Evolutionary conservation across 2,329 filamentous ascomycete species (phyloP), one percentile per base, ranked within the genome.

Genomic region (Botrytis hyacinthi): DNA sequence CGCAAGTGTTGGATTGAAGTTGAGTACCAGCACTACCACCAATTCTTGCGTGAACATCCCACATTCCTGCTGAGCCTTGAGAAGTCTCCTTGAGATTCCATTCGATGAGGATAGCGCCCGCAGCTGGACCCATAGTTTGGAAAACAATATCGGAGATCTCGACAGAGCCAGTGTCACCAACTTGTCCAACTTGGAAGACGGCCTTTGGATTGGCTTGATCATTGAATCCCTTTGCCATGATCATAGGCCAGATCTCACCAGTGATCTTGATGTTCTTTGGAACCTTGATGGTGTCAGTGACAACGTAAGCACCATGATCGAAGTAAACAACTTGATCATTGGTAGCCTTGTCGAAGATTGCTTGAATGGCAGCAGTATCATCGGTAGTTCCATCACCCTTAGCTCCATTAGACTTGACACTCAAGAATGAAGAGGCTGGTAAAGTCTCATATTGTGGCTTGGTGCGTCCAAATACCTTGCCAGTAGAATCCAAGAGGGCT

Each of bases 21-120:
- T 93, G 84, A 42, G 95, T 97, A 74, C 95, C 95, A 7, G 92
- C 91, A 72, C 91, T 91, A 61, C 96, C 96, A 78, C 94, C 95
- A 78, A 99, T 89, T 80, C 96, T 93, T 84, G 96, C 92, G 85
- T 99, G 96, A n/a, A 95, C 91, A 80, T 99, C 96, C 93, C 95
- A 99, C 83, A 98, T 90, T 75, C 90, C 95, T 32, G 90, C 91
- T 1, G 90, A 88, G 65, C 93, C 94, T 73, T 91, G 87, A 72
- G 83, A 86, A 77, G 87, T 81, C 51, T 90, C 91, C 61, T 89
- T 89, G 60, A 97, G 85, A 83, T 98, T 98, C 92, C 94, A 98
- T 82, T 98, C 89, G 84, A 98, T 90, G 81, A 98, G 88, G 80
- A 97, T 93, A 29, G 94, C 95, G 77, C 95, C 95, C 0, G 94